A percentile compares a stretch with the other conserved stretches of the same genome.
Evolutionary conservation across 345 rosid genomes (phyloP).

Genomic region (Citrus reticulata): DNA sequence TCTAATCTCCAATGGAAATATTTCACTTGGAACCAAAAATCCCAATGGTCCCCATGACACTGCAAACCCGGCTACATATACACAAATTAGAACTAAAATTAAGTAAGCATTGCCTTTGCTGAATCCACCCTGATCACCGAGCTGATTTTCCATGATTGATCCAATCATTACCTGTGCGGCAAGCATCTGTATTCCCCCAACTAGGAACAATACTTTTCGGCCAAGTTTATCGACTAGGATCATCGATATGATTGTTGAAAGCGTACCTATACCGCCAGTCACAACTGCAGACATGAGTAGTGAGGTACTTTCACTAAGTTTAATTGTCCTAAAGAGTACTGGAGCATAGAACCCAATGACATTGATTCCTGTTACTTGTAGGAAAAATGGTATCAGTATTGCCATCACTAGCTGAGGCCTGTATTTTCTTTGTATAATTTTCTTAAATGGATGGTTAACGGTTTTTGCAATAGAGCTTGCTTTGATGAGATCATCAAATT

Average conservation of each 20-base stretch:
- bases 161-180: slow-evolving; percentile 34
- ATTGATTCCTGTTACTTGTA: slow-evolving; percentile 39
- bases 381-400: slow-evolving; percentile 30
- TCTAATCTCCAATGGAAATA: slow-evolving; percentile 51
- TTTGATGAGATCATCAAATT: slow-evolving; percentile 30
- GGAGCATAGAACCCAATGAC: slow-evolving; percentile 47
- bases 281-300: slow-evolving; percentile 23
- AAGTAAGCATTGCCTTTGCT: slow-evolving; percentile 25
- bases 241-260: slow-evolving; percentile 28
- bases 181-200: slow-evolving; percentile 34
- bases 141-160: slow-evolving; percentile 37
- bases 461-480: neutral
- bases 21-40: slow-evolving; percentile 71
- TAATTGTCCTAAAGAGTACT: slow-evolving; percentile 30
- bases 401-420: slow-evolving; percentile 35
- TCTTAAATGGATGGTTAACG: slow-evolving; percentile 25
- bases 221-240: slow-evolving; percentile 29
- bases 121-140: slow-evolving; percentile 44
- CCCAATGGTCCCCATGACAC: slow-evolving; percentile 79
- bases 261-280: slow-evolving; percentile 21
- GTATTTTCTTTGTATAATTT: slow-evolving; percentile 18
- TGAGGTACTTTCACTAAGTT: slow-evolving; percentile 27
- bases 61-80: slow-evolving; percentile 56
- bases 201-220: slow-evolving; percentile 27
- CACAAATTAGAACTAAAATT: slow-evolving; percentile 39